Evolutionary conservation across 129 eudicot species (phyloP).

Genomic region (Logfia minima): DNA sequence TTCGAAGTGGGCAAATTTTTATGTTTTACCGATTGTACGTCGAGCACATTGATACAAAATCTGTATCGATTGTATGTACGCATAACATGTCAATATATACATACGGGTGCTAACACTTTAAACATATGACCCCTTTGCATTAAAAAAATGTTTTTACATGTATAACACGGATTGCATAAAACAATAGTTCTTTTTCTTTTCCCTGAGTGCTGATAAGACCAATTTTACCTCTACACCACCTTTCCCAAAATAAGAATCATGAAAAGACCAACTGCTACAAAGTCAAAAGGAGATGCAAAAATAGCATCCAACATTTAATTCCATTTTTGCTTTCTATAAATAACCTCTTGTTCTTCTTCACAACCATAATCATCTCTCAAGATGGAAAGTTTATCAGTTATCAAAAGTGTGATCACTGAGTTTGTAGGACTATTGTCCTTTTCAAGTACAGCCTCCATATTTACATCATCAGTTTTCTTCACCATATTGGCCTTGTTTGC

Average conservation of each 20-base stretch:
- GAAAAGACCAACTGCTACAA: constrained; percentile 6
- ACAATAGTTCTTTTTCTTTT: no score
- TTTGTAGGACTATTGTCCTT: neutral
- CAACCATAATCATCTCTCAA: constrained; percentile 10
- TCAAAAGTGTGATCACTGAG: neutral
- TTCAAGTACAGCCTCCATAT: constrained; percentile 11
- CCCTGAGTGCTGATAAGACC: no score
- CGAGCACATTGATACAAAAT: no score
- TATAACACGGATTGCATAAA: no score
- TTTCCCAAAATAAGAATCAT: constrained; percentile 3
- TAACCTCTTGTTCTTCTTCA: constrained; percentile 14
- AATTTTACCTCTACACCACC: constrained; percentile 5
- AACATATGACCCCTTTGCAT: no score
- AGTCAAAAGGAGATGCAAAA: neutral
- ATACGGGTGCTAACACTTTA: no score
- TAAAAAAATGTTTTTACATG: no score
- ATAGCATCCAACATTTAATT: constrained; percentile 7
- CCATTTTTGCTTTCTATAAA: constrained; percentile 23
- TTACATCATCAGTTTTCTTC: constrained; percentile 11
- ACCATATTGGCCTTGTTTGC: constrained; percentile 33
- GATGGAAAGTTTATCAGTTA: constrained; percentile 19
- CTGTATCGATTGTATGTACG: no score
- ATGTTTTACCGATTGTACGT: no score
- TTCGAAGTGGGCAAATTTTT: no score
- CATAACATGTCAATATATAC: no score